phyloP scores from a whole-genome alignment of 2,329 filamentous ascomycete genomes.

The Stagonosporopsis chrysanthemi region DNA sequence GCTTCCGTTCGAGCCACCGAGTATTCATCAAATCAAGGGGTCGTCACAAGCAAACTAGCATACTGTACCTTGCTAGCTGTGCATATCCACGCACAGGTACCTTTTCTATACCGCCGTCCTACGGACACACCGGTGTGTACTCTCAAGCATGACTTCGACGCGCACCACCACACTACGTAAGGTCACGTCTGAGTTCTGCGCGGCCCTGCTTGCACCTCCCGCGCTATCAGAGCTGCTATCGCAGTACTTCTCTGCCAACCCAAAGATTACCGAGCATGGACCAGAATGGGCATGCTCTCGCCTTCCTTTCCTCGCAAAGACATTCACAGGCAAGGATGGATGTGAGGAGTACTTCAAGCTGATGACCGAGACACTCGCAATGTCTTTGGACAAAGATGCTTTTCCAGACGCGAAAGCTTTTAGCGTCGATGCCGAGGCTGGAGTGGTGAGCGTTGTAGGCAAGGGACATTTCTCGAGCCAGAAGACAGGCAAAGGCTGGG shows the following conservation, averaged over 20 bases:
- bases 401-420: constrained; percentile 45
- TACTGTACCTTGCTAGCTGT: neutral
- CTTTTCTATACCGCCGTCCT: neutral
- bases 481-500: constrained; percentile 52
- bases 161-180: constrained; percentile 32
- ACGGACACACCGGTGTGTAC: neutral
- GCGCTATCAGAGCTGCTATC: constrained; percentile 35
- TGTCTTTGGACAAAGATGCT: constrained; percentile 40
- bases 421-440: constrained; percentile 48
- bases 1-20: constrained; percentile 5
- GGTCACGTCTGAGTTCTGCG: constrained; percentile 39
- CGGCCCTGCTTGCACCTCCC: constrained; percentile 37
- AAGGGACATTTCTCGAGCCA: constrained; percentile 45
- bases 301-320: constrained; percentile 52
- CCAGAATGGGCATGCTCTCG: constrained; percentile 47
- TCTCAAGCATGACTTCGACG: constrained; percentile 21
- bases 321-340: constrained; percentile 42
- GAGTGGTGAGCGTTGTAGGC: constrained; percentile 49
- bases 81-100: neutral
- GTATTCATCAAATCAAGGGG: neutral
- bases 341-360: constrained; percentile 52
- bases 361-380: constrained; percentile 44
- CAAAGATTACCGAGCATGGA: constrained; percentile 54
- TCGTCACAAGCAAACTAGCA: constrained; percentile 2
- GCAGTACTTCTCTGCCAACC: constrained; percentile 36